Evolutionary conservation across 257 asterid genomes (phyloP).

Genomic region (Datura wrightii): DNA sequence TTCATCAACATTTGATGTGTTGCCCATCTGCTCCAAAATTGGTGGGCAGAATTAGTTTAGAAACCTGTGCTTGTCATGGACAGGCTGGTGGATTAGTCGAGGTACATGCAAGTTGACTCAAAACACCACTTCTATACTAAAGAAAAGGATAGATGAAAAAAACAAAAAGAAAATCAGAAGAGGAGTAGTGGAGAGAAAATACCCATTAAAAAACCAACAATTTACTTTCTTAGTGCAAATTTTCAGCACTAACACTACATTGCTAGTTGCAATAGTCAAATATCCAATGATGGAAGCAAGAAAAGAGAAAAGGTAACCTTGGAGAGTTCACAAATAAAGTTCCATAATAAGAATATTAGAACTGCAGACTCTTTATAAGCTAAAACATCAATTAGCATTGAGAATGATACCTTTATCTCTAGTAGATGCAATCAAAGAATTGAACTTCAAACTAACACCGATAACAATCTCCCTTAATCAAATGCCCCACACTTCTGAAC

Average conservation of each 20-base stretch:
- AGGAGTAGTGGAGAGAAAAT: not conserved
- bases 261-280: not conserved
- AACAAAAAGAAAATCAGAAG: not conserved
- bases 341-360: not conserved
- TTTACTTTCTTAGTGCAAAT: not conserved
- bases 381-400: conserved; percentile 37
- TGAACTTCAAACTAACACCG: conserved; percentile 43
- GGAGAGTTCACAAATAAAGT: not conserved
- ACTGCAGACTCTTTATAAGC: conserved; percentile 31
- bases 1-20: not conserved
- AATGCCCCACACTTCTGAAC: conserved; percentile 21
- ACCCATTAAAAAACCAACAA: not conserved
- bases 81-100: not conserved
- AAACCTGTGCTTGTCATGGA: not conserved
- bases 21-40: not conserved
- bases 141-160: not conserved
- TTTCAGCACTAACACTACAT: conserved; percentile 22
- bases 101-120: not conserved
- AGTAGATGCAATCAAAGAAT: conserved; percentile 57
- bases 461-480: conserved; percentile 37
- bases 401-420: conserved; percentile 54
- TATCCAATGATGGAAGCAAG: not conserved
- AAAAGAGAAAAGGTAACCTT: not conserved
- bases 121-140: not conserved
- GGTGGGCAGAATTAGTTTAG: not conserved